Evolutionary conservation across 306 rosid genomes (phyloP), one percentile per base, ranked within the genome.

Genomic region (Dryas octopetala): DNA sequence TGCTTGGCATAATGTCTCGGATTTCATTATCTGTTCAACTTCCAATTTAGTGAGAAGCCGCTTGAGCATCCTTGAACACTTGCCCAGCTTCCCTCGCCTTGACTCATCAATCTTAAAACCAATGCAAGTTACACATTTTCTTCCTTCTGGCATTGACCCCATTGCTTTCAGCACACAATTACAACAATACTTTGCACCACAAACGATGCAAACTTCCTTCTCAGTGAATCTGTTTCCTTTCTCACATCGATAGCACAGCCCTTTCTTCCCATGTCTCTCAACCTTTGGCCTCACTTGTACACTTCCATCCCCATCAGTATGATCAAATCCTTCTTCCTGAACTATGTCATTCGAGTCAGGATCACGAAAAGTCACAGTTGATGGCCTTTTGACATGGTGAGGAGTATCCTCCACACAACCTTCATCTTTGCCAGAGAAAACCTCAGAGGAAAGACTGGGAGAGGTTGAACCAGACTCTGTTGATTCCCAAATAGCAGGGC

Each of bases 81-180:
- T 86, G 2, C 96, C 98, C 40, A 93, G 65, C 5, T 9, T 83
- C 58, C 75, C 55, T 38, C 96, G 61, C 63, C 81, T 85, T 1
- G 16, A 70, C 85, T 93, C 98, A 49, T 90, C 88, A 62, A 93
- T 87, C 49, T 78, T 46, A 32, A 6, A 16, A 49, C 87, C 88
- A 76, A 89, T 90, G 83, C 96, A 93, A 68, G 72, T 50, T 16
- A 93, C 57, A 76, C 98, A 90, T 72, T 93, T 93, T 57, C 98
- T 87, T 17, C 98, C 98, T 81, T 93, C 86, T 2, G 96, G 92
- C 98, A 93, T 90, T 9, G 93, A 75, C 75, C 98, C 96, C 98
- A 90, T 93, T 77, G 86, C 91, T 81, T 87, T 86, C 12, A 89
- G 43, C 46, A 93, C 86, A 76, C 98, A 93, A 17, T 52, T 50